Evolutionary conservation across 1,284 basidiomycete species (phyloP), one percentile per base, ranked within the genome.

Genomic region (Ceratobasidium sp.): DNA sequence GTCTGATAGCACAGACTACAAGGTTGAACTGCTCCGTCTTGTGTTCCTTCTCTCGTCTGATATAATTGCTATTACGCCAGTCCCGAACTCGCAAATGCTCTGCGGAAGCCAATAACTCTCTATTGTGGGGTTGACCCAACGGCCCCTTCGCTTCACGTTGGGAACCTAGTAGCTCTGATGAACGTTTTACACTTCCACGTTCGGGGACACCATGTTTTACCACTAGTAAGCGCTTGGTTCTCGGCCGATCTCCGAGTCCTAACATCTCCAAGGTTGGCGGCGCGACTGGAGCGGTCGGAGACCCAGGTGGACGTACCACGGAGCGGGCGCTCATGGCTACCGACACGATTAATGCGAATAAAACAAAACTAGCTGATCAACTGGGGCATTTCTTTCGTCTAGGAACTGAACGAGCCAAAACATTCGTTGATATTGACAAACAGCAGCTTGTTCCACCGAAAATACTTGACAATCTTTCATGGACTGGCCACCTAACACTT

Each of bases 41-140:
- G 34, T 6, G 12, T 17, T 27, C 8, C 17, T 17, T 47, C 3
- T 15, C 35, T 25, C 3, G n/a, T n/a, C 25, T 42, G 10, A 29
- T 20, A n/a, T 22, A 31, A 20, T 42, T 10, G 27, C 45, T n/a
- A 34, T 10, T 42, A 32, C 12, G n/a, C 17, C 40, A 72, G 71
- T 43, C 40, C 53, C 13, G 50, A 67, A 22, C 60, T 70, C n/a
- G 32, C 64, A 12, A 57, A 72, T 31, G 20, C 52, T 55, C 47
- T 57, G 25, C 67, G 73, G 31, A 56, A 71, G 45, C 78, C 78
- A 1, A 78, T 79, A 3, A 87, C 86, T 0, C 84, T 96, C 17
- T 99, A 99, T 77, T 84, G 88, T 13, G 96, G 96, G 42, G 86
- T 98, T 56, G 97, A 99, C 78, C 97, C 97, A 0, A 94, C 94